These are phyloP conservation scores for Fusarium zealandicum DNA, from an alignment of 2,329 filamentous ascomycete genomes.

Conservation along the genomic window DNA sequence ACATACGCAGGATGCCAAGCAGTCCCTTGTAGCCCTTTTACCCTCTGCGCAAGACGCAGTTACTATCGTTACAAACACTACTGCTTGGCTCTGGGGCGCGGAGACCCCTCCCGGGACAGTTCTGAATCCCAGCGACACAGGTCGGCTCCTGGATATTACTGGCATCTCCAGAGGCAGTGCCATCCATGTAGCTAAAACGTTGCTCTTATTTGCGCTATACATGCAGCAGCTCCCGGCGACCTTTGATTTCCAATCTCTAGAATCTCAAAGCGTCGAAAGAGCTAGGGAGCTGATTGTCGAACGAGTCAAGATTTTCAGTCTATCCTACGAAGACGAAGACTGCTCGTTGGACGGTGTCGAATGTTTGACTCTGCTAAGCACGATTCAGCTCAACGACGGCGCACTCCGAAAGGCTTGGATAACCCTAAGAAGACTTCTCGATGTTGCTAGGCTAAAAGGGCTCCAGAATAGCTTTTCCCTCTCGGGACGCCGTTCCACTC, in stretches of 20 bases:
- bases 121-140: slow-evolving; percentile 4
- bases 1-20: slow-evolving; percentile 4
- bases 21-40: slow-evolving; percentile 19
- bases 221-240: slow-evolving; percentile 19
- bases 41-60: slow-evolving; percentile 23
- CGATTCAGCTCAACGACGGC: slow-evolving; percentile 18
- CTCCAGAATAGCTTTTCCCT: slow-evolving; percentile 20
- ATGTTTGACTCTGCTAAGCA: slow-evolving; percentile 13
- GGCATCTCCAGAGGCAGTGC: slow-evolving; percentile 15
- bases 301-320: slow-evolving; percentile 9
- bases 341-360: slow-evolving; percentile 17
- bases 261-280: slow-evolving; percentile 8
- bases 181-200: slow-evolving; percentile 18
- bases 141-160: slow-evolving; percentile 8
- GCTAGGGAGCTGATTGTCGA: slow-evolving; percentile 10
- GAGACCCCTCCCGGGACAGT: slow-evolving; percentile 17
- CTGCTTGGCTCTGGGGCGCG: slow-evolving; percentile 24
- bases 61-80: slow-evolving; percentile 21
- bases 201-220: slow-evolving; percentile 17
- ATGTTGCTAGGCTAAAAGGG: slow-evolving; percentile 11
- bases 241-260: slow-evolving; percentile 8
- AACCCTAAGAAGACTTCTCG: slow-evolving; percentile 15
- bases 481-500: slow-evolving; percentile 3
- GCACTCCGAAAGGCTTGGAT: slow-evolving; percentile 18
- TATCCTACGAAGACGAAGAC: slow-evolving; percentile 12